These are phyloP conservation scores for Lolium rigidum DNA, from an alignment of 176 grass and related monocot genomes.

Conservation along the genomic window DNA sequence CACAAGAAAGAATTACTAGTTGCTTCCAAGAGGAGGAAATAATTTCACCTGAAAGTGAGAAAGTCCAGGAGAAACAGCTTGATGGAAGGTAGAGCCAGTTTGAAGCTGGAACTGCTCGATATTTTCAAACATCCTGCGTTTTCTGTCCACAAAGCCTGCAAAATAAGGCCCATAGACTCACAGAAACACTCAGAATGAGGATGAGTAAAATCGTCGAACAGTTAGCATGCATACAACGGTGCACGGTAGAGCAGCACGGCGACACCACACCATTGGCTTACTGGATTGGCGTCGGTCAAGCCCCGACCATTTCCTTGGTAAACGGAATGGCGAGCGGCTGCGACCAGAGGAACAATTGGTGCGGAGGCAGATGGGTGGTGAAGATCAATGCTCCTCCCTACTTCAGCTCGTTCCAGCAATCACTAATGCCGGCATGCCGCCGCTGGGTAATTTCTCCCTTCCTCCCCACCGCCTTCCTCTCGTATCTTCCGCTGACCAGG, in stretches of 20 bases:
- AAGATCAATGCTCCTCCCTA: not conserved
- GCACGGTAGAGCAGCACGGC: not conserved
- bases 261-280: not conserved
- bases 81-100: not conserved
- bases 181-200: not conserved
- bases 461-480: not conserved
- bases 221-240: not conserved
- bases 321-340: not conserved
- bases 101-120: not conserved
- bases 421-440: not conserved
- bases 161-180: not conserved
- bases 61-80: not conserved
- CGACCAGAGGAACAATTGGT: not conserved
- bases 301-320: not conserved
- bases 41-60: not conserved
- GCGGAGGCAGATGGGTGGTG: not conserved
- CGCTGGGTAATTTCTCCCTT: not conserved
- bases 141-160: not conserved
- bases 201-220: not conserved
- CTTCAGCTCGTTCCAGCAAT: not conserved
- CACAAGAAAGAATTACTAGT: not conserved
- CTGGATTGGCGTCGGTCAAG: not conserved
- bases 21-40: not conserved
- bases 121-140: not conserved
- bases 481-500: not conserved